Conservation (phyloP, 2,329 filamentous ascomycete genomes). For the Aspergillus sclerotialis region DNA sequence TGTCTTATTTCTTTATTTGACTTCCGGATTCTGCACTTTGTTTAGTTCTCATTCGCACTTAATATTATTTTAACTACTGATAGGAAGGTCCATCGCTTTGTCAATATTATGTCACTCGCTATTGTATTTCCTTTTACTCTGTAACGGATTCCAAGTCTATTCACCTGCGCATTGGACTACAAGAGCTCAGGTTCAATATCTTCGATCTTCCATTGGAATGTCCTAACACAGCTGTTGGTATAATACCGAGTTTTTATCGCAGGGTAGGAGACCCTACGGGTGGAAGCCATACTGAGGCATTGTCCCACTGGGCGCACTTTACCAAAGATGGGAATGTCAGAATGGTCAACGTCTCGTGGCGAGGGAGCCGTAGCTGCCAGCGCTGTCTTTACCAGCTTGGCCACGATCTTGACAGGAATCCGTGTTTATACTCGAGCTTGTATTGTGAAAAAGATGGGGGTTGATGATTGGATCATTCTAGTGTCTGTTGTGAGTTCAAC, state of each 20-base stretch:
- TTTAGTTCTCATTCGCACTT: too few relatives aligned
- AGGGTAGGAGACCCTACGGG: neutral
- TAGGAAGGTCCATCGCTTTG: too few relatives aligned
- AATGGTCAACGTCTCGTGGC: slow-evolving; percentile 11
- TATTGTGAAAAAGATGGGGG: slow-evolving; percentile 27
- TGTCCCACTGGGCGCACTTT: neutral
- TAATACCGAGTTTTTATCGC: neutral
- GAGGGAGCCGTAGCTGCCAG: slow-evolving; percentile 20
- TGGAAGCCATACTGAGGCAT: neutral
- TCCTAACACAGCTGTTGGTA: too few relatives aligned
- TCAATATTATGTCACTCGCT: too few relatives aligned
- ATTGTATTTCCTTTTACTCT: too few relatives aligned
- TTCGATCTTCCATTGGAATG: too few relatives aligned
- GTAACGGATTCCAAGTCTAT: too few relatives aligned
- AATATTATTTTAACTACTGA: too few relatives aligned
- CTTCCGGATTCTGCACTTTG: too few relatives aligned
- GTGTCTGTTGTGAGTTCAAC: slow-evolving; percentile 23
- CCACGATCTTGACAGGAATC: slow-evolving; percentile 26
- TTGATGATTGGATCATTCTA: slow-evolving; percentile 33
- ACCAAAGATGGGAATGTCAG: neutral
- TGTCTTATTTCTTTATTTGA: too few relatives aligned
- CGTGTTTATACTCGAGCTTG: slow-evolving; percentile 33
- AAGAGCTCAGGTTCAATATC: too few relatives aligned
- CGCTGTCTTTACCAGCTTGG: slow-evolving; percentile 24
- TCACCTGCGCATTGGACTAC: too few relatives aligned